Base-by-base conservation (phyloP, 1,284 basidiomycete species). In the Sanghuangporus weigelae region DNA sequence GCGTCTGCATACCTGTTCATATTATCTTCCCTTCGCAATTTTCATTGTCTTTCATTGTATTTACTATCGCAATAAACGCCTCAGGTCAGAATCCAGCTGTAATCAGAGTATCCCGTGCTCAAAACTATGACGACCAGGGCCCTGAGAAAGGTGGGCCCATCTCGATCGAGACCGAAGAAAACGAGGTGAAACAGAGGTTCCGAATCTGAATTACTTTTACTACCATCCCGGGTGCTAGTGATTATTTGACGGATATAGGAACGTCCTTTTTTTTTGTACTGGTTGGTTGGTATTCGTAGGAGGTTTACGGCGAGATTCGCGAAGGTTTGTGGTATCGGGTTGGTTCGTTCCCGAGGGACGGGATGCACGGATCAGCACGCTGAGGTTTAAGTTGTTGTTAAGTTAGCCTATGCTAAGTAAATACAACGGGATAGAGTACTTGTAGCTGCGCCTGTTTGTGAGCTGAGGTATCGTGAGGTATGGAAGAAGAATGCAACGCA, bases 301-400 rank as follows among this genome's bases (percentile, higher is more conserved):
- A 59, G 58, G 58, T 59, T 51, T 60, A 19, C 58, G 58, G 58
- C 58, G 58, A 51, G 58, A 60, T 23, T 51, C 58, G 58, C 48
- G 19, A 14, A 12, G 12, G 42, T 44, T 19, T 12, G 12, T 16
- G 1, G 14, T 3, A 46, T 38, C 14, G 31, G 40, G 51, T 54
- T 23, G 35, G 23, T 36, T 54, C 51, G 26, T 38, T 54, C 36
- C 51, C 36, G 51, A 38, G 19, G 16, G 44, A 31, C 26, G 26
- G 26, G 26, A 31, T 31, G 21, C 16, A 46, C 44, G 44, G 54
- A 48, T 42, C 36, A 2, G 60, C 54, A 57, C 55, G 54, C 35
- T 4, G 23, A 19, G 49, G 19, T 8, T 51, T 23, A 51, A 31
- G 16, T 14, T 5, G 44, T 46, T 46, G 16, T 46, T 8, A 14